Percentiles rank a stretch among this genome's conserved stretches.
Evolutionary conservation across 768 basidiomycete genomes (phyloP).

Genomic region (Tricholoma sp.): DNA sequence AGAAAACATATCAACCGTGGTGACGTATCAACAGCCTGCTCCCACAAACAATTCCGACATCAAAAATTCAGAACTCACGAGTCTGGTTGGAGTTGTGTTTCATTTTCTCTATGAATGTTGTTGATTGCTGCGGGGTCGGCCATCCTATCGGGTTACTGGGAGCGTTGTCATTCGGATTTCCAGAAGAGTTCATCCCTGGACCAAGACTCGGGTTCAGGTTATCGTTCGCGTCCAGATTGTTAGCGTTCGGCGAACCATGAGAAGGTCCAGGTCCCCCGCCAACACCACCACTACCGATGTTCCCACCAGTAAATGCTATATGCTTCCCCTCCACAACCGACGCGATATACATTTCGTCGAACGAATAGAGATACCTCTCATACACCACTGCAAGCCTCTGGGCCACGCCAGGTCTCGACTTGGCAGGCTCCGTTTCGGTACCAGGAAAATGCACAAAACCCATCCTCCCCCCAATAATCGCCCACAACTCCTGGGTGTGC

Average conservation of each 20-base stretch:
- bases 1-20: too few species aligned
- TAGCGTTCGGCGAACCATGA: background rate
- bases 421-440: conserved; percentile 53
- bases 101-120: conserved; percentile 6
- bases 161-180: background rate
- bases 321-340: conserved; percentile 34
- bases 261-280: conserved; percentile 1
- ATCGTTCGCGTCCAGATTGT: background rate
- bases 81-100: conserved; percentile 1
- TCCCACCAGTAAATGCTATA: conserved; percentile 3
- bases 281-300: background rate
- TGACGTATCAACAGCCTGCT: too few species aligned
- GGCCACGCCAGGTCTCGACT: conserved; percentile 57
- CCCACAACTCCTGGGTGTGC: conserved; percentile 52
- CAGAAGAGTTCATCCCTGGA: background rate
- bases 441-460: conserved; percentile 64
- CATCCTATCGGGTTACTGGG: background rate
- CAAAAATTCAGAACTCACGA: conserved; percentile 4
- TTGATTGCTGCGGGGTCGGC: background rate
- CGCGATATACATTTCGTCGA: conserved; percentile 51
- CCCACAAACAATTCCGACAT: background rate
- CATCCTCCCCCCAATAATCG: conserved; percentile 61
- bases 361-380: conserved; percentile 47
- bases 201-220: background rate
- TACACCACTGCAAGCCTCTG: conserved; percentile 57